Base-by-base conservation (phyloP, 169 alveolate genomes). In the Amoebophrya sp. region DNA sequence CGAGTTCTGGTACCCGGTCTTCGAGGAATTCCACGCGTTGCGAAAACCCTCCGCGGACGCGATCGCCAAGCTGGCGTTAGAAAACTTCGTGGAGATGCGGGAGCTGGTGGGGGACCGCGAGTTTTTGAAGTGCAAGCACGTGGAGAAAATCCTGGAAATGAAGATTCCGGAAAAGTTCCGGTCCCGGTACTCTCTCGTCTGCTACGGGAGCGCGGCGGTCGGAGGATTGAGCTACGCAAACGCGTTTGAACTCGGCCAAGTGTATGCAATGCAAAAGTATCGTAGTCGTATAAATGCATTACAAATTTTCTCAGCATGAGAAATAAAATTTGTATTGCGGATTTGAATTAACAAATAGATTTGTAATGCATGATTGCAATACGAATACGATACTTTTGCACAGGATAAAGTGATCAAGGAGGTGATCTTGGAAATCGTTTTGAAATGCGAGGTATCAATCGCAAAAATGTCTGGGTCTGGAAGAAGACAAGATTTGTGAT, bases 81-180 rank as follows among this genome's bases (percentile, higher is more conserved):
- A 88, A 1, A 91, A 91, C 41, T 91, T 91, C 77, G 47, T 91
- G 7, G 92, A 91, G 77, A 91, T 91, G 92, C 47, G 77, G 54
- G 38, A 35, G 32, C 12, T 55, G 0, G 90, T 88, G 39, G 92
- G 77, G 23, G 92, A 91, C 40, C 41, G 47, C 29, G 40, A 91
- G 40, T 89, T 89, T 38, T n/a, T 89, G 41, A 39, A 40, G 40
- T 18, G 41, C 40, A 89, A 89, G 55, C 25, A 25, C 25, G 91
- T 89, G 35, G 91, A 89, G n/a, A 40, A 25, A 33, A 66, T 77
- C 25, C 53, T 89, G 38, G 55, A 40, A 54, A 33, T 41, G 38
- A 14, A 40, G 40, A n/a, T 89, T 12, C 91, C 91, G 12, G 40
- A 39, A 33, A 40, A 89, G 55, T 89, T 40, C 29, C 91, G 91